Base-by-base conservation (phyloP, 1,284 basidiomycete genomes). In the Cutaneotrichosporon cutaneum region DNA sequence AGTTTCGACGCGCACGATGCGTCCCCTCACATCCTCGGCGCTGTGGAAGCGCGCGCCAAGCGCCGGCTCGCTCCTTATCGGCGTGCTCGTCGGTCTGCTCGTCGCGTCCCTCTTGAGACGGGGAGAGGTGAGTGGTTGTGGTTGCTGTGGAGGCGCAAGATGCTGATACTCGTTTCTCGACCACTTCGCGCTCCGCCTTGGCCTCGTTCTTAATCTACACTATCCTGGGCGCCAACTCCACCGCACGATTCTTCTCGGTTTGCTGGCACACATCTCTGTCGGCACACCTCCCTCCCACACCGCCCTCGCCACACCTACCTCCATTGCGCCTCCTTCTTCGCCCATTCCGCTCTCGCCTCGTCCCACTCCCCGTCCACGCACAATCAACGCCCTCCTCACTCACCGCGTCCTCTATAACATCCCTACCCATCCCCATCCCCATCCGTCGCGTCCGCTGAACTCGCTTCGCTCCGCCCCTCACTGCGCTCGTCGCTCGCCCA, bases 11-110 rank as follows among this genome's bases (percentile, higher is more conserved):
- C 39, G 14, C 3, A 2, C 16, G 18, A 63, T 63, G 62, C 56
- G 55, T 27, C 58, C 72, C 8, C 61, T 68, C 18, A 22, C 33
- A 4, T 64, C 64, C 22, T 65, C 65, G 13, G 47, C 68, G 30
- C 64, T 76, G 13, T 67, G 69, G 44, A 63, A 75, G 39, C 72
- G 71, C 58, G 65, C 79, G 36, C 78, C 79, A 3, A 76, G 77
- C 10, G 77, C 77, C 10, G 77, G 77, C 26, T 77, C 77, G 6
- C 68, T 81, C 47, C 69, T 80, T 13, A 69, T 81, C 30, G 79
- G 79, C 27, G 78, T 81, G 36, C 66, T 81, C n/a, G 79, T 81
- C 24, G 79, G 79, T 35, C 67, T 81, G 47, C 61, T 81, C 21
- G 72, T 81, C 16, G 79, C 79, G 21, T 76, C 75, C 24, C 77